phyloP scores from a whole-genome alignment of 345 rosid species.

The Brassica nigra region DNA sequence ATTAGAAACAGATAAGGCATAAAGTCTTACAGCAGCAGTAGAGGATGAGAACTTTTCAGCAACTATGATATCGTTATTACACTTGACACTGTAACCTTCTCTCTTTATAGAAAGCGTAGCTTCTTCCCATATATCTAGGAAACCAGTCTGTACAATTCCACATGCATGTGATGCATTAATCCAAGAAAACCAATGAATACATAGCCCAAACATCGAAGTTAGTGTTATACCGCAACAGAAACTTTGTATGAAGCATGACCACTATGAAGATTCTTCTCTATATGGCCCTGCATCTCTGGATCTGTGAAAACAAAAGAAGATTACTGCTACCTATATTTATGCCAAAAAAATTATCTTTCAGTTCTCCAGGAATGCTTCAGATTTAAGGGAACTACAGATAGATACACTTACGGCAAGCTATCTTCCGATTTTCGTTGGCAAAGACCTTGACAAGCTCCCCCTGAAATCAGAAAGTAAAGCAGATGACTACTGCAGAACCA shows the following conservation, averaged over 20 bases:
- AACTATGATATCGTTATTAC: slow-evolving; percentile 49
- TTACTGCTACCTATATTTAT: slow-evolving; percentile 13
- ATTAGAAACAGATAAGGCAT: slow-evolving; percentile 19
- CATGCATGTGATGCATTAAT: slow-evolving; percentile 37
- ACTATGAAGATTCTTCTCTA: slow-evolving; percentile 64
- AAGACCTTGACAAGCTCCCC: slow-evolving; percentile 97
- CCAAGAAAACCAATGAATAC: slow-evolving; percentile 20
- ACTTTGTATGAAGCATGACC: slow-evolving; percentile 84
- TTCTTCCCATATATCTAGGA: slow-evolving; percentile 81
- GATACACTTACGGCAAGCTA: slow-evolving; percentile 67
- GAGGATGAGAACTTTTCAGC: slow-evolving; percentile 72
- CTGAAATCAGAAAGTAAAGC: slow-evolving; percentile 44
- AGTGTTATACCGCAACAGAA: slow-evolving; percentile 59
- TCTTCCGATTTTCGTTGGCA: slow-evolving; percentile 89
- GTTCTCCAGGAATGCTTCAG: slow-evolving; percentile 18
- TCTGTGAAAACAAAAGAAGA: slow-evolving; percentile 49
- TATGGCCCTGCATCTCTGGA: slow-evolving; percentile 65
- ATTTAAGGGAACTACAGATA: neutral
- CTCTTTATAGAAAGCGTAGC: slow-evolving; percentile 79
- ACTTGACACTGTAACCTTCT: slow-evolving; percentile 77
- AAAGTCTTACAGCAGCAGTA: slow-evolving; percentile 58
- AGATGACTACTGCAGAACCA: neutral
- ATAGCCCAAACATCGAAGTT: slow-evolving; percentile 11
- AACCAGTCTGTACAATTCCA: slow-evolving; percentile 59
- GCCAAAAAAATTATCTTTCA: neutral